phyloP scores from a whole-genome alignment of 495 filamentous ascomycete species.

The Cladorrhinum samala region DNA sequence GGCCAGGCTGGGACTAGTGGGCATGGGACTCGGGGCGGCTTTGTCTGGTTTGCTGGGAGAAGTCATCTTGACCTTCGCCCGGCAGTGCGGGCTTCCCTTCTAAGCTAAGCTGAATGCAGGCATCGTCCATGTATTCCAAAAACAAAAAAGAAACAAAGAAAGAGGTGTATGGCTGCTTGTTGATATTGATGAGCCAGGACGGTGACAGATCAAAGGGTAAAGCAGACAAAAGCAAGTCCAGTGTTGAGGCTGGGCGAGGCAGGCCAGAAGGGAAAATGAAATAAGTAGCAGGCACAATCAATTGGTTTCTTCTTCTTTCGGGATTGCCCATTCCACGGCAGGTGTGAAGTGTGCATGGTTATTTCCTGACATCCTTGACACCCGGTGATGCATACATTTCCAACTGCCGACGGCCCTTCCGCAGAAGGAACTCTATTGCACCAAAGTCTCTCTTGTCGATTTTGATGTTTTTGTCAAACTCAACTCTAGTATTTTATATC shows the following conservation, averaged over 20 bases:
- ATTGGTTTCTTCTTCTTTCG: not conserved
- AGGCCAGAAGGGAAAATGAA: not conserved
- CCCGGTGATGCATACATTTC: slow-evolving; percentile 78
- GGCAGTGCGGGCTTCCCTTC: slow-evolving; percentile 41
- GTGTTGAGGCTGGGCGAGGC: not conserved
- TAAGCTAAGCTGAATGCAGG: slow-evolving; percentile 44
- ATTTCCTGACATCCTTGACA: slow-evolving; percentile 67
- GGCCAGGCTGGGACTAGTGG: slow-evolving; percentile 17
- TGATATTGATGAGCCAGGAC: not conserved
- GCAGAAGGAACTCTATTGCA: slow-evolving; percentile 80
- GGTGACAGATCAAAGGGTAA: too few relatives aligned
- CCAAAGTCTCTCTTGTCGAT: slow-evolving; percentile 84
- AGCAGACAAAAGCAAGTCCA: not conserved
- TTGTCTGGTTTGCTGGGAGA: slow-evolving; percentile 21
- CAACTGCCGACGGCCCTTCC: slow-evolving; percentile 78
- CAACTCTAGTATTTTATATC: slow-evolving; percentile 44
- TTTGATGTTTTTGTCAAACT: slow-evolving; percentile 65
- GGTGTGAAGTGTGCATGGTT: not conserved
- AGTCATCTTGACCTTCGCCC: slow-evolving; percentile 30
- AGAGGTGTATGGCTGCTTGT: not conserved
- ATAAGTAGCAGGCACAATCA: not conserved
- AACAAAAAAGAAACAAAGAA: slow-evolving; percentile 14
- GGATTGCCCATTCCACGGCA: not conserved
- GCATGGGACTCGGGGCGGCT: slow-evolving; percentile 6
- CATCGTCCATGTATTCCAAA: slow-evolving; percentile 42